Percentiles rank a stretch among this genome's conserved stretches.
These are phyloP conservation scores for Echium plantagineum DNA, from an alignment of 257 asterid genomes.

Conservation along the genomic window DNA sequence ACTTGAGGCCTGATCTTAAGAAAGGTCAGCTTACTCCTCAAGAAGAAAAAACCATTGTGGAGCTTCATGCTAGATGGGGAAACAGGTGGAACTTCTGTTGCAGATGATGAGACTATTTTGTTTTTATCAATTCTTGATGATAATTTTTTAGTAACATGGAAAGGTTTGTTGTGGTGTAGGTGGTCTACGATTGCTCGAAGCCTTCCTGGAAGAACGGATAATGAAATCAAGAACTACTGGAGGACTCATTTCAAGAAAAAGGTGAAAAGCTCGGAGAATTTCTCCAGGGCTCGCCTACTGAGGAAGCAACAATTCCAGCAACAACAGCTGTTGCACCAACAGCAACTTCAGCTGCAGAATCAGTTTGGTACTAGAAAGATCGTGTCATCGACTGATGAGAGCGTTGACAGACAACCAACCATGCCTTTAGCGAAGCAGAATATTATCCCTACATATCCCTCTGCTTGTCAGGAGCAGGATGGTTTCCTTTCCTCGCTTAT, in stretches of 20 bases:
- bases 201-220: conserved; percentile 73
- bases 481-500: neutral
- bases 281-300: conserved; percentile 29
- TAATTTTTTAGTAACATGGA: neutral
- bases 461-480: neutral
- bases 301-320: conserved; percentile 56
- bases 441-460: conserved; percentile 1
- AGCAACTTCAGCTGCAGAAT: conserved; percentile 20
- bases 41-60: conserved; percentile 62
- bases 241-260: conserved; percentile 80
- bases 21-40: conserved; percentile 80
- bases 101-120: neutral
- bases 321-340: conserved; percentile 32
- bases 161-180: conserved; percentile 15
- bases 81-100: conserved; percentile 42
- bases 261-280: conserved; percentile 22
- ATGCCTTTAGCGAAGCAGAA: conserved; percentile 32
- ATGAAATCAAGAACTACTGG: conserved; percentile 80
- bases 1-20: conserved; percentile 91
- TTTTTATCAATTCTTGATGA: neutral
- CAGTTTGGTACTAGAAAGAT: conserved; percentile 34
- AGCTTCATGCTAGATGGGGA: conserved; percentile 84
- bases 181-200: conserved; percentile 90
- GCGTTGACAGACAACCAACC: conserved; percentile 11
- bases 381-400: conserved; percentile 30